A percentile compares a stretch with the other conserved stretches of the same genome.
phyloP scores from a whole-genome alignment of 2,329 filamentous ascomycete species.

The Ophiocordyceps camponoti-saundersi region DNA sequence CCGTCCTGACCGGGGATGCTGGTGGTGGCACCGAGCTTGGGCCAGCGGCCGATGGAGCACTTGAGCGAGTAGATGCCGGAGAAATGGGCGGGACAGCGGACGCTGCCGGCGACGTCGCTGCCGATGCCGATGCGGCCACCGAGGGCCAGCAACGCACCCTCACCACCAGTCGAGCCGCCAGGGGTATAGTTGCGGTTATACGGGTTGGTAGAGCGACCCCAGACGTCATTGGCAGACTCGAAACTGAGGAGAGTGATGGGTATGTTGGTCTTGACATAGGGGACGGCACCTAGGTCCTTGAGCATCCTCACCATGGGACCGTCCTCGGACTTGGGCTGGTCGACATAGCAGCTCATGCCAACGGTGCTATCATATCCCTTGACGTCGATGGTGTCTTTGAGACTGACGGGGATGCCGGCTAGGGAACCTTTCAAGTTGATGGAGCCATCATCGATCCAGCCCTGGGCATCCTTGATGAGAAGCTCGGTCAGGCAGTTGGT shows the following conservation, averaged over 20 bases:
- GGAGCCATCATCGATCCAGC: conserved; percentile 41
- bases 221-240: conserved; percentile 62
- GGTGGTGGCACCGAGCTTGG: conserved; percentile 66
- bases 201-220: conserved; percentile 70
- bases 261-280: conserved; percentile 84
- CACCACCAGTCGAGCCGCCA: conserved; percentile 77
- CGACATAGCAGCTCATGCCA: conserved; percentile 58
- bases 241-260: conserved; percentile 78
- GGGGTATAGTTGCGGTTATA: conserved; percentile 74
- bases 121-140: conserved; percentile 79
- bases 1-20: conserved; percentile 90
- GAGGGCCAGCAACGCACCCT: conserved; percentile 65
- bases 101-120: conserved; percentile 79
- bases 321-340: conserved; percentile 49
- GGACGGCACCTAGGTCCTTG: conserved; percentile 76
- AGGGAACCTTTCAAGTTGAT: conserved; percentile 66
- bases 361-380: conserved; percentile 71
- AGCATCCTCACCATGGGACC: conserved; percentile 59
- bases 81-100: conserved; percentile 75
- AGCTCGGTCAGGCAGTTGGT: conserved; percentile 87
- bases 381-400: conserved; percentile 70
- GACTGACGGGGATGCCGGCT: conserved; percentile 69
- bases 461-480: conserved; percentile 61
- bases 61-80: conserved; percentile 75
- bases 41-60: conserved; percentile 82